Base-by-base conservation (phyloP, 306 rosid genomes). In the Luffa acutangula region DNA sequence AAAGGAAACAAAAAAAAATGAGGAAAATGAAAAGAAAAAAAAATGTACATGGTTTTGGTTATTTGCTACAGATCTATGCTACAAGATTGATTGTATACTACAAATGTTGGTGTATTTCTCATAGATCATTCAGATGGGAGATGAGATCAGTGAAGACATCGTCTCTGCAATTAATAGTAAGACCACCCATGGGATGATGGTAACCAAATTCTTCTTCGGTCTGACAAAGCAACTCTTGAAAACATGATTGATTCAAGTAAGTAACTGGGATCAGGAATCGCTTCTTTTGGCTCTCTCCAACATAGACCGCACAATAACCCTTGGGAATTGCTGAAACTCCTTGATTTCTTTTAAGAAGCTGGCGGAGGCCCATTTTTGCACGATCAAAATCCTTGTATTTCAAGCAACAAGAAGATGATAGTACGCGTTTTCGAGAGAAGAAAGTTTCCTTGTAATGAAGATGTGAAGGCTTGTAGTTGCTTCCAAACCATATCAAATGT, bases 151-250 rank as follows among this genome's bases (percentile, higher is more conserved):
- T 34, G 78, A 86, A 86, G 36, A 79, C 45, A 34, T 78, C 85
- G 70, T 78, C 79, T n/a, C 57, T 49, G 84, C 85, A 86, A 43
- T 82, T 86, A 39, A 86, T 86, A 31, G 85, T 83, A n/a, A 86
- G 86, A 3, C 81, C 85, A 0, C 85, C 89, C 85, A 83, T 83
- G 14, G 83, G 79, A 83, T 81, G 83, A 59, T 86, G 36, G 17
- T 76, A 83, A 48, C 88, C 86, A 3, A 86, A 86, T 74, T 86
- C 84, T 86, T 83, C 74, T 41, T 86, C 81, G 25, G 74, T 82
- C 21, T 73, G 83, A 80, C 74, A 72, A 34, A 83, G 10, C 77
- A 86, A 86, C 6, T 83, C 83, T 72, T 82, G 84, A 73, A 85
- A 85, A 51, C 79, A 75, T 56, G 79, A 49, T 14, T 75, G 79